Base-by-base conservation (phyloP, 2,329 filamentous ascomycete species). In the Xylaria sp. region DNA sequence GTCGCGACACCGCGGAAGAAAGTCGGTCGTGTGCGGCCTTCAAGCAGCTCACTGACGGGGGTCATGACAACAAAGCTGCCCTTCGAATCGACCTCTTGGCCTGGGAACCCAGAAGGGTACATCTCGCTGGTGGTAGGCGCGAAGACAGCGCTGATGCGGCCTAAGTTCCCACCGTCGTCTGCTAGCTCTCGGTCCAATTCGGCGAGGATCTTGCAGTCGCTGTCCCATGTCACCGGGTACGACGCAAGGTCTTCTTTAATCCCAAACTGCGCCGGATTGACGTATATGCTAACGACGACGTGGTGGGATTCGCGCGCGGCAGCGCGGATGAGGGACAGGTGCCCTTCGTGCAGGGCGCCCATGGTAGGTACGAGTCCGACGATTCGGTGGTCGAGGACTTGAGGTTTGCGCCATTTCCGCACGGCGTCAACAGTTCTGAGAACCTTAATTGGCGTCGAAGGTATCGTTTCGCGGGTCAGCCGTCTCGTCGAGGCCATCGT, bases 1-100 rank as follows among this genome's bases (percentile, higher is more conserved):
- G 96, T 99, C 23, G 96, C 94, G 41, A 99, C 96, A 48, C 96
- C 96, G 58, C 96, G 88, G 82, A 99, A 99, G 81, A 99, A 99
- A 52, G 97, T 97, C 2, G 96, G 96, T 18, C 96, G 86, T 55
- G 91, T 94, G 4, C 88, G 87, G 18, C 96, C 96, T 82, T 99
- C 96, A 3, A 98, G 86, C 32, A 94, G 85, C 73, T 90, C 89
- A 7, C 90, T 90, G 1, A 98, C 85, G 0, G 96, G 96, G 0
- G 94, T 97, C 74, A 99, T 92, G 23, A 90, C 95, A 37, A 99
- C 92, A 77, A 98, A 99, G 66, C 91, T 95, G 15, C 96, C 96
- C 67, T 91, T 88, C 39, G 92, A 94, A 68, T 91, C 86, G 9
- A 93, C 82, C 61, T 92, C 89, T 87, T 84, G 93, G 83, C 82